A percentile compares a stretch with the other conserved stretches of the same genome.
Conservation (phyloP, 441 rosid genomes). For the Erodium chrysanthum region DNA sequence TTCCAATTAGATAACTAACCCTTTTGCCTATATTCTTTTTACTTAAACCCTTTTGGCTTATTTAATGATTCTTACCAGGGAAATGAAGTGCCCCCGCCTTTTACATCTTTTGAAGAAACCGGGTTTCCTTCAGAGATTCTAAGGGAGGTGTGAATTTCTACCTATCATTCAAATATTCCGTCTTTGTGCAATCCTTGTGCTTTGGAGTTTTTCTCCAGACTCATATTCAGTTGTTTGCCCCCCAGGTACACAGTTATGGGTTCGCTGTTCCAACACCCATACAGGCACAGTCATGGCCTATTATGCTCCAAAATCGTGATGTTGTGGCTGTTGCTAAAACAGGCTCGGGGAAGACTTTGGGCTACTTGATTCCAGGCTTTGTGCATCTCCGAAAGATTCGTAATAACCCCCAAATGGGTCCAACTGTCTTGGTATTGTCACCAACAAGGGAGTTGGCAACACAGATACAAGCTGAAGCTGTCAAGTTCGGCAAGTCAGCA, state of each 20-base stretch:
- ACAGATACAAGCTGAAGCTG: slow-evolving; percentile 88
- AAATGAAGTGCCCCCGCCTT: slow-evolving; percentile 61
- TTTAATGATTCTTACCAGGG: slow-evolving; percentile 42
- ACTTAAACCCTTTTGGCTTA: not conserved
- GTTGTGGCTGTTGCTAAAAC: slow-evolving; percentile 97
- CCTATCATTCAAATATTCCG: not conserved
- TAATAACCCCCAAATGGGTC: slow-evolving; percentile 72
- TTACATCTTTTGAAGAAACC: slow-evolving; percentile 65
- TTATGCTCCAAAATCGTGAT: slow-evolving; percentile 82
- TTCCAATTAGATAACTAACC: not conserved
- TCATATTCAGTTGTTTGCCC: slow-evolving; percentile 32
- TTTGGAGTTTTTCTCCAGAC: slow-evolving; percentile 18
- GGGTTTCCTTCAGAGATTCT: slow-evolving; percentile 84
- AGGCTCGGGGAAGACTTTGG: slow-evolving; percentile 96
- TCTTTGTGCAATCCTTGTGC: slow-evolving; percentile 10
- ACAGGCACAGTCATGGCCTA: slow-evolving; percentile 99
- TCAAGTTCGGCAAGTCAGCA: slow-evolving; percentile 83
- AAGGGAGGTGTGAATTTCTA: not conserved
- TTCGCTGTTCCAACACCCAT: slow-evolving; percentile 95
- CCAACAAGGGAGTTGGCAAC: slow-evolving; percentile 99
- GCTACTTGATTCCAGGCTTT: slow-evolving; percentile 84
- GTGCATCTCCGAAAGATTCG: slow-evolving; percentile 59
- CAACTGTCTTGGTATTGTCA: slow-evolving; percentile 83
- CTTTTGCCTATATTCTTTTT: not conserved
- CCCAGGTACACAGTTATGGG: slow-evolving; percentile 86